These are phyloP conservation scores for Platanus orientalis DNA, from an alignment of 164 flowering plant species.

Conservation along the genomic window DNA sequence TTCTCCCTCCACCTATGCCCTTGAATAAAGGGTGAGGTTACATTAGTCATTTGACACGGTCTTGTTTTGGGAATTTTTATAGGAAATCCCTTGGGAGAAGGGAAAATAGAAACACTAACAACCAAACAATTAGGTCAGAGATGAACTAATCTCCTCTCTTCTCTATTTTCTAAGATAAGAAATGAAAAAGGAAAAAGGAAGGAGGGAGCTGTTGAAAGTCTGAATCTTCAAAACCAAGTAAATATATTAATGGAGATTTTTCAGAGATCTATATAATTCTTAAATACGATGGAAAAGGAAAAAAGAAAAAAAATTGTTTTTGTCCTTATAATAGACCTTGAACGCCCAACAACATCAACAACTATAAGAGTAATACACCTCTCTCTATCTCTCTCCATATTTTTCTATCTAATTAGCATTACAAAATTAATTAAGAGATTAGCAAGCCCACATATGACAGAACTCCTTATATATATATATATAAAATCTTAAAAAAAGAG, in stretches of 20 bases:
- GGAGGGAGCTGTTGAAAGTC: slow-evolving; percentile 20
- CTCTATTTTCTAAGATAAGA: slow-evolving; percentile 44
- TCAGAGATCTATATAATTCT: too few relatives aligned
- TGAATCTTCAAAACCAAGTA: slow-evolving; percentile 41
- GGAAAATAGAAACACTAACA: slow-evolving; percentile 15
- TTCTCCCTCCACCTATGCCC: slow-evolving; percentile 4
- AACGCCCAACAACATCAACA: slow-evolving; percentile 22
- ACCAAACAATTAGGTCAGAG: slow-evolving; percentile 40
- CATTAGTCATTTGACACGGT: slow-evolving; percentile 15
- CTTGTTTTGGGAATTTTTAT: slow-evolving; percentile 7
- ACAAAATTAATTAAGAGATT: not conserved
- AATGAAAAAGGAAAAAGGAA: slow-evolving; percentile 2
- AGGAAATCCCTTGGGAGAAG: not conserved
- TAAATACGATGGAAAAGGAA: not conserved
- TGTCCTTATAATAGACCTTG: slow-evolving; percentile 14
- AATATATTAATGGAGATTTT: too few relatives aligned
- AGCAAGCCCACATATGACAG: not conserved
- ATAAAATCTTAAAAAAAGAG: not conserved
- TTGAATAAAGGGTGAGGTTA: slow-evolving; percentile 10
- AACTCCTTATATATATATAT: too few relatives aligned
- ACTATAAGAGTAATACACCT: not conserved
- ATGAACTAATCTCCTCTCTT: slow-evolving; percentile 11
- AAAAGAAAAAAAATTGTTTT: not conserved
- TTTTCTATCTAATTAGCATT: slow-evolving; percentile 2
- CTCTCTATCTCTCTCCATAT: not conserved